phyloP scores from a whole-genome alignment of 169 alveolate genomes.

The Plasmodium chabaudi region DNA sequence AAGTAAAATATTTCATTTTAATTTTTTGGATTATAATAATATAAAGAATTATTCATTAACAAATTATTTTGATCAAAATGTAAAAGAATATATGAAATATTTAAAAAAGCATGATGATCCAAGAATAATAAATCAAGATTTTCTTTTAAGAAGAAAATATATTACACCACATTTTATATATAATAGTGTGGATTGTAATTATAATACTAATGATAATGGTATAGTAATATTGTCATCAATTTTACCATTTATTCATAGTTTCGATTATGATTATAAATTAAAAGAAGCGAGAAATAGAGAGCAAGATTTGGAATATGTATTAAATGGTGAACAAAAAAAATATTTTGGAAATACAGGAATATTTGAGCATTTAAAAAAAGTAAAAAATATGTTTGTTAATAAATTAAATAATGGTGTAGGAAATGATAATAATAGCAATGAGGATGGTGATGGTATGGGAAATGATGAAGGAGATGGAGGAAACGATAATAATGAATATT shows the following conservation, averaged over 20 bases:
- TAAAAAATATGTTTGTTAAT: slow-evolving; percentile 13
- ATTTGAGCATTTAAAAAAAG: slow-evolving; percentile 10
- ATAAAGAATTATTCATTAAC: slow-evolving; percentile 57
- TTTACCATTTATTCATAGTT: slow-evolving; percentile 60
- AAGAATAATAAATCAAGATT: slow-evolving; percentile 25
- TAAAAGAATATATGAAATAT: slow-evolving; percentile 63
- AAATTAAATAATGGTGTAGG: background rate
- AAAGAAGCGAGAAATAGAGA: slow-evolving; percentile 37
- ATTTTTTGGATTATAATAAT: slow-evolving; percentile 62
- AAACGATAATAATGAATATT: slow-evolving; percentile 39
- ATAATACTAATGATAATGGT: slow-evolving; percentile 69
- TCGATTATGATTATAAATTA: slow-evolving; percentile 62
- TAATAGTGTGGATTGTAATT: slow-evolving; percentile 73
- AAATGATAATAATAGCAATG: background rate
- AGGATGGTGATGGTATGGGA: background rate
- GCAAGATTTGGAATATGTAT: slow-evolving; percentile 41
- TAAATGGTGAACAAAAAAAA: slow-evolving; percentile 30
- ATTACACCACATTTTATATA: slow-evolving; percentile 48
- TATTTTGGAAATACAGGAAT: slow-evolving; percentile 6
- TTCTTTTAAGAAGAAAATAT: slow-evolving; percentile 49
- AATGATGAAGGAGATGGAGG: slow-evolving; percentile 3
- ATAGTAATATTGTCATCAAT: slow-evolving; percentile 63
- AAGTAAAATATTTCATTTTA: slow-evolving; percentile 71
- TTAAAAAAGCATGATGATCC: slow-evolving; percentile 53
- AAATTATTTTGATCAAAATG: slow-evolving; percentile 55